phyloP scores from a whole-genome alignment of 768 basidiomycete genomes.

The Russula brevipes region DNA sequence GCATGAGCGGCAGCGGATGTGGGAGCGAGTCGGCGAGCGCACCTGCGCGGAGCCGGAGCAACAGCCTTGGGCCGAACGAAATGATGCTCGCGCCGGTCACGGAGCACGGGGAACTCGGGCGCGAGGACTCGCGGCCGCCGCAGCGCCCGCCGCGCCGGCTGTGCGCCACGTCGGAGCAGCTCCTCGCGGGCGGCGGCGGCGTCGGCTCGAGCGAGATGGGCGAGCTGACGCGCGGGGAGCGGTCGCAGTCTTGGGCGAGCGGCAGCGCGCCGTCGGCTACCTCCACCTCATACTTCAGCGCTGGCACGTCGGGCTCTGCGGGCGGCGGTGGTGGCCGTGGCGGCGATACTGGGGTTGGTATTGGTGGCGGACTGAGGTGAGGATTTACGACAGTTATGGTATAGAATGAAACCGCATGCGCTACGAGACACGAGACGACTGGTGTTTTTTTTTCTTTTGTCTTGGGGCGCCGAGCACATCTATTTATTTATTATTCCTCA shows the following conservation, averaged over 20 bases:
- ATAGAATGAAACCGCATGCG: not conserved
- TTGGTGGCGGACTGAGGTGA: not conserved
- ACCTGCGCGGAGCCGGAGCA: slow-evolving; percentile 18
- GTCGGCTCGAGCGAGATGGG: slow-evolving; percentile 10
- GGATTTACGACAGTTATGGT: not conserved
- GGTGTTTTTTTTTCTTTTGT: too few relatives aligned
- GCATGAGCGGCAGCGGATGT: not conserved
- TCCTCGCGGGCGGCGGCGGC: not conserved
- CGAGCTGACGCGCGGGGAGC: not conserved
- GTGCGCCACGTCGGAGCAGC: slow-evolving; percentile 2
- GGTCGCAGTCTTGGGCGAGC: slow-evolving; percentile 8
- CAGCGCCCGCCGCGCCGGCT: not conserved
- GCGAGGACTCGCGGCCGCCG: not conserved
- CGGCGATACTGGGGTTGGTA: not conserved
- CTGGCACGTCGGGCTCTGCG: not conserved
- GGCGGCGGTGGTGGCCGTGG: not conserved
- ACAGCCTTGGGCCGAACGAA: slow-evolving; percentile 18
- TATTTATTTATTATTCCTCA: too few relatives aligned
- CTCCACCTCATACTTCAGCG: too few relatives aligned
- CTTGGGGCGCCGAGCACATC: too few relatives aligned
- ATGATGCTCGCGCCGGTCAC: slow-evolving; percentile 20
- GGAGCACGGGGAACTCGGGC: slow-evolving; percentile 17
- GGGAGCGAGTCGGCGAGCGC: not conserved
- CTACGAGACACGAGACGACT: not conserved
- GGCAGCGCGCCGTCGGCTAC: too few relatives aligned